Conservation (phyloP, 176 grass and related monocot genomes). For the Thalia dealbata region DNA sequence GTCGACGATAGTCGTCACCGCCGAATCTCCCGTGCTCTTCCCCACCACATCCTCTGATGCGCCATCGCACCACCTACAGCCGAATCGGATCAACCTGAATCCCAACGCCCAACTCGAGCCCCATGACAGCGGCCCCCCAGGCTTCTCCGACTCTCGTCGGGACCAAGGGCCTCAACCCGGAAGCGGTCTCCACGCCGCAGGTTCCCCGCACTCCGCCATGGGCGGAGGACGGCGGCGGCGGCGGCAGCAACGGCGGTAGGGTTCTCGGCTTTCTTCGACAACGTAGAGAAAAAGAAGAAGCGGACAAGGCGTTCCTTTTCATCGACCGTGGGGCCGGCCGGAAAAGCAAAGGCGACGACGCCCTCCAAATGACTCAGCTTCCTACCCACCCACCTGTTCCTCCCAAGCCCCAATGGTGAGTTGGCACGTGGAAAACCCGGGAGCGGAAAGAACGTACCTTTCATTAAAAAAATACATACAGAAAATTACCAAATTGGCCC, state of each 20-base stretch:
- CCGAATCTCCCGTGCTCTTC: constrained; percentile 86
- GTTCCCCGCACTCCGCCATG: too few species aligned
- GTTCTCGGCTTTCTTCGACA: too few species aligned
- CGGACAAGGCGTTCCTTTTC: background rate
- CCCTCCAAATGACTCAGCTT: too few species aligned
- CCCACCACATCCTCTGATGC: constrained; percentile 97
- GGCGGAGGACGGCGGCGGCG: background rate
- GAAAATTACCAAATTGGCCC: too few species aligned
- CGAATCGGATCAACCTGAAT: background rate
- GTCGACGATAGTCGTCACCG: constrained; percentile 88
- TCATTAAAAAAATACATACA: too few species aligned
- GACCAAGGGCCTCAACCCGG: background rate
- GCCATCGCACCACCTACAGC: constrained; percentile 45
- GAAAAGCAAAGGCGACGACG: too few species aligned
- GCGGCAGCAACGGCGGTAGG: background rate
- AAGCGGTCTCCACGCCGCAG: background rate
- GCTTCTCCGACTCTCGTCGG: background rate
- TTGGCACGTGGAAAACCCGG: too few species aligned
- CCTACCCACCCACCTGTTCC: too few species aligned
- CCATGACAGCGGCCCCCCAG: background rate
- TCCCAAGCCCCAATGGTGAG: too few species aligned
- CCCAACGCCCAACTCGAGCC: background rate
- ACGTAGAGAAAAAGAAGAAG: background rate
- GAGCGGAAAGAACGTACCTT: too few species aligned
- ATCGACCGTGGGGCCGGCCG: too few species aligned